phyloP scores from a whole-genome alignment of 805 yeast genomes.

The Sugiyamaella qingdaonensis region DNA sequence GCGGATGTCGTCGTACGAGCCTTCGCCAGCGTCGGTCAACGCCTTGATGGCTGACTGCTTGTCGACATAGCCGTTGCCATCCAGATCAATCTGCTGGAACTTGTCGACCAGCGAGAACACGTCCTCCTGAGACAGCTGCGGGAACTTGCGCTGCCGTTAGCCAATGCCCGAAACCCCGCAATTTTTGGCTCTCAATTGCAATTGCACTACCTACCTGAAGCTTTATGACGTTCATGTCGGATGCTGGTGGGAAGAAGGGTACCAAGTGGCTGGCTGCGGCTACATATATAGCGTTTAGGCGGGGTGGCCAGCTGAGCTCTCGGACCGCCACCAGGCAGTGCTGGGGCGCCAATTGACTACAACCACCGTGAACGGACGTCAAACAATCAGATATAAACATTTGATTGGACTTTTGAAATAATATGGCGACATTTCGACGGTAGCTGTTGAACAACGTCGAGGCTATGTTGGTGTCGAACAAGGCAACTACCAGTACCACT shows the following conservation, averaged over 20 bases:
- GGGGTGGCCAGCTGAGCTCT: neutral
- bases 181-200: neutral
- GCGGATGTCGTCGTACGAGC: constrained; percentile 86
- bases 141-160: constrained; percentile 64
- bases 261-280: constrained; percentile 4
- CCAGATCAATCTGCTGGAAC: constrained; percentile 73
- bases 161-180: neutral
- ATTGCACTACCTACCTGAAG: constrained; percentile 16
- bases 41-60: constrained; percentile 85
- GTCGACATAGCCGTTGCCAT: constrained; percentile 92
- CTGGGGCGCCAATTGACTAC: too few species aligned
- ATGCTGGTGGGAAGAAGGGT: neutral
- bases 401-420: too few species aligned
- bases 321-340: too few species aligned
- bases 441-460: too few species aligned
- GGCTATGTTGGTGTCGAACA: too few species aligned
- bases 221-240: constrained; percentile 16
- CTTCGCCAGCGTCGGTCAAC: constrained; percentile 72
- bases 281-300: neutral
- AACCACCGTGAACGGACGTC: too few species aligned
- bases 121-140: constrained; percentile 80
- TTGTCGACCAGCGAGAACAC: constrained; percentile 80
- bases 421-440: too few species aligned
- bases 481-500: too few species aligned
- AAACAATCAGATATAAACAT: too few species aligned